Base-by-base conservation (phyloP, 192 early-diverging fungal species). In the Coemansia sp. region DNA sequence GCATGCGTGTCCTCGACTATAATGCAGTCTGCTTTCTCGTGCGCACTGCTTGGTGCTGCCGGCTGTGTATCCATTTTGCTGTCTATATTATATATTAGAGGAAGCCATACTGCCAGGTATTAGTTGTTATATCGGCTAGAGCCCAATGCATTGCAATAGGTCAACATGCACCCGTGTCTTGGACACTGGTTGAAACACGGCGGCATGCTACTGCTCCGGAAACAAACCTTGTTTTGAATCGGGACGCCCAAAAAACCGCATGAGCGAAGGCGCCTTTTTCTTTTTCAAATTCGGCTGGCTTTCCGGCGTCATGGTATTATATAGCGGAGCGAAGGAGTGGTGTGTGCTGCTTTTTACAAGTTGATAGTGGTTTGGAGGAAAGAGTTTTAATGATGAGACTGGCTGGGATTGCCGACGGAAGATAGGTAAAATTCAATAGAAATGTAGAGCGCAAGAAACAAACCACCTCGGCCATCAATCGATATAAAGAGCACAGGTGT, bases 221-320 rank as follows among this genome's bases (percentile, higher is more conserved):
- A 17, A 32, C 49, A 18, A 42, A 50, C 53, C 60, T 24, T 64
- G 37, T 28, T 55, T 60, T 10, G 48, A 26, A 30, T 33, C 28
- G 6, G 28, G 43, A 42, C 53, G 56, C 5, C 65, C 65, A 39
- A 67, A 67, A 15, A 67, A 67, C 10, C 30, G 27, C 53, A 67
- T 55, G 11, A 67, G 42, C 11, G 65, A 67, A 7, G 65, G 46
- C 26, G 65, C 29, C 43, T 51, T 50, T 37, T 60, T 67, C 58
- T 53, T 60, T 30, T 54, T 57, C 13, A 35, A 20, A 1, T 32
- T 22, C 26, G 26, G 13, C 3, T 46, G 42, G 18, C 30, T 26
- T 11, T 36, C 43, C 4, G 34, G n/a, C 15, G n/a, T 14, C 4
- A 35, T 46, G 43, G 46, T 53, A 2, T 23, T 23, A 36, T 5